Percentiles rank a stretch among this genome's conserved stretches.
Evolutionary conservation across 2,329 filamentous ascomycete species (phyloP).

Genomic region (Aspergillus japonicus): DNA sequence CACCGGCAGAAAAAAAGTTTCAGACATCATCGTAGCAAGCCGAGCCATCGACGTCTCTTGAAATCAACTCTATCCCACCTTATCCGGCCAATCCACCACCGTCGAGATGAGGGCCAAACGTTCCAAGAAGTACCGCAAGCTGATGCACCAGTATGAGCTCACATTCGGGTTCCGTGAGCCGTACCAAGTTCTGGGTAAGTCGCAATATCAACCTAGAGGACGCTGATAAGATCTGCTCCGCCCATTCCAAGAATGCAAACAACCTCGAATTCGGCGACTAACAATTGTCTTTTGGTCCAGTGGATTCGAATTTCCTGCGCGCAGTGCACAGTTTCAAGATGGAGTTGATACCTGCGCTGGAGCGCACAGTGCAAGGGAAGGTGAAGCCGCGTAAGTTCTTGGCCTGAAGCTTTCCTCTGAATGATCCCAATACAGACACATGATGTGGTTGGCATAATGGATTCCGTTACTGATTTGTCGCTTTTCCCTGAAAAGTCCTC

Average conservation of each 20-base stretch:
- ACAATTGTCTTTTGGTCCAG: conserved; percentile 37
- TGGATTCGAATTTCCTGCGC: conserved; percentile 81
- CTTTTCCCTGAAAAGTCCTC: conserved; percentile 59
- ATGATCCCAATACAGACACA: no score
- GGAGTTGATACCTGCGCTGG: conserved; percentile 74
- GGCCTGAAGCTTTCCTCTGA: background rate
- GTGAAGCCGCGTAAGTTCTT: conserved; percentile 70
- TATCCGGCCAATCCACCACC: conserved; percentile 14
- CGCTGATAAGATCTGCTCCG: background rate
- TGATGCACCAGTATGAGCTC: conserved; percentile 88
- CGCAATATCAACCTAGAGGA: background rate
- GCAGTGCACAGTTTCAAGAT: conserved; percentile 84
- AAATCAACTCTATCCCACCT: conserved; percentile 7
- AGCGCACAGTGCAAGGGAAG: conserved; percentile 81
- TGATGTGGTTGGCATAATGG: background rate
- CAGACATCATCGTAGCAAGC: background rate
- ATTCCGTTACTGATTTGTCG: background rate
- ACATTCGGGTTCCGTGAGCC: conserved; percentile 89
- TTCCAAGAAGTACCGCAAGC: conserved; percentile 76
- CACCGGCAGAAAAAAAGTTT: conserved; percentile 30
- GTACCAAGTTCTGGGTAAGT: conserved; percentile 78
- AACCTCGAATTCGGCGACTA: conserved; percentile 14
- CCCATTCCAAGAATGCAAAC: background rate
- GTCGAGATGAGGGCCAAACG: conserved; percentile 66
- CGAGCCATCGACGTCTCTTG: conserved; percentile 10